Base-by-base conservation (phyloP, 2,329 filamentous ascomycete species). In the Aspergillus eucalypticola region DNA sequence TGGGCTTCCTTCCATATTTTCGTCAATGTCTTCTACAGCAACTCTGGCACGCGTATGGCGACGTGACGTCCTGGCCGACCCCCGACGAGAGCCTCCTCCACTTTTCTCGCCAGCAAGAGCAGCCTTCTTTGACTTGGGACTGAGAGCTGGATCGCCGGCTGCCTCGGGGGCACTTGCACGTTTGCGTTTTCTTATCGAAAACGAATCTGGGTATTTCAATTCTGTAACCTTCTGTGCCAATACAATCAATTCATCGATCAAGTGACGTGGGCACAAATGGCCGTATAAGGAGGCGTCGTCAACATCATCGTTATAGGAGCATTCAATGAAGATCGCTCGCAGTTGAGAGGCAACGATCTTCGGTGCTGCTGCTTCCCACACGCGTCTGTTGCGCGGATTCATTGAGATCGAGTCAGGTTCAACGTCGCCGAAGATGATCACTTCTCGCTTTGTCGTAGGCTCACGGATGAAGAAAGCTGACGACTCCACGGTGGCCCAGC, bases 351-450 rank as follows among this genome's bases (percentile, higher is more conserved):
- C 78, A 0, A 83, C 89, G 25, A 99, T 87, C 72, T 96, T 96
- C 8, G 89, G 89, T 0, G 93, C 94, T 0, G 94, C 94, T 70
- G 95, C 90, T 65, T 86, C 84, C 95, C 95, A 99, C 13, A 99
- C 87, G 13, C 82, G 81, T n/a, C 84, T 79, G 66, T 95, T 98
- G 23, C 93, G 87, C 1, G 94, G 92, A 1, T 86, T 89, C 2
- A 94, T 77, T 0, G 92, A 96, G 25, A 98, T 78, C 8, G 87
- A 89, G 75, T 99, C 95, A 0, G 95, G 92, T 72, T 99, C 95
- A 39, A 98, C 91, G 66, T 99, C 95, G 17, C 95, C 95, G 72
- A 97, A 98, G 52, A 99, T 90, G 61, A 99, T 85, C 2, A 98
- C 86, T 76, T 99, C 94, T 32, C 84, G 84, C 1, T 86, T 84